Evolutionary conservation across 2,329 filamentous ascomycete species (phyloP).

Genomic region (Xylaria arbuscula): DNA sequence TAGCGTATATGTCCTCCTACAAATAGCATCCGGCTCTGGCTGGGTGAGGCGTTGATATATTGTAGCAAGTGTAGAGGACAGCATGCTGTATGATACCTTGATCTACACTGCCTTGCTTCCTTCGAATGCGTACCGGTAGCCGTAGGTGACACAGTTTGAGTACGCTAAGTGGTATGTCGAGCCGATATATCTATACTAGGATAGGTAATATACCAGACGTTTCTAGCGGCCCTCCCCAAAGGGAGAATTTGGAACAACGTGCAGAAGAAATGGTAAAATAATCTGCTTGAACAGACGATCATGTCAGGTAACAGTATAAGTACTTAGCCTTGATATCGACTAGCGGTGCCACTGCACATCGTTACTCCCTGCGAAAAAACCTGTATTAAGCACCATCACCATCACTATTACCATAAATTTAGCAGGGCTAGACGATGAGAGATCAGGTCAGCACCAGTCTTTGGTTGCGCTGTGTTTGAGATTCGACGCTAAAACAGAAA

Average conservation of each 20-base stretch:
- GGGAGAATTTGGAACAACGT: constrained; percentile 13
- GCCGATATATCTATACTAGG: background rate
- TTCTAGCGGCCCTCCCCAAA: constrained; percentile 14
- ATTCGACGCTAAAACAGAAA: constrained; percentile 32
- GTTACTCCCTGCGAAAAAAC: constrained; percentile 1
- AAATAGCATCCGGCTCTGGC: background rate
- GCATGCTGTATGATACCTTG: background rate
- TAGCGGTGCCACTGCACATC: constrained; percentile 17
- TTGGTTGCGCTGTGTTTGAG: constrained; percentile 30
- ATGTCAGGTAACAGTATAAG: constrained; percentile 17
- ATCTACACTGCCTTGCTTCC: background rate
- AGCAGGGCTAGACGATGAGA: constrained; percentile 28
- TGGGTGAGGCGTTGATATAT: constrained; percentile 19
- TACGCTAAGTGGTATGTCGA: background rate
- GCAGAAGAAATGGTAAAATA: constrained; percentile 15
- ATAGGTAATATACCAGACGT: constrained; percentile 3
- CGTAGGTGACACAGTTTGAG: background rate
- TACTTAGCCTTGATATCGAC: constrained; percentile 15
- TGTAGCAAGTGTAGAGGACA: background rate
- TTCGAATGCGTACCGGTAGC: background rate
- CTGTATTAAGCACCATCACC: constrained; percentile 2
- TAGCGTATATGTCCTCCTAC: background rate
- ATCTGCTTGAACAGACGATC: constrained; percentile 19
- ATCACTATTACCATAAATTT: background rate
- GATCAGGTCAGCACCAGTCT: constrained; percentile 11